A percentile compares a stretch with the other conserved stretches of the same genome.
phyloP scores from a whole-genome alignment of 306 rosid genomes.

The Citrullus mucosospermus region DNA sequence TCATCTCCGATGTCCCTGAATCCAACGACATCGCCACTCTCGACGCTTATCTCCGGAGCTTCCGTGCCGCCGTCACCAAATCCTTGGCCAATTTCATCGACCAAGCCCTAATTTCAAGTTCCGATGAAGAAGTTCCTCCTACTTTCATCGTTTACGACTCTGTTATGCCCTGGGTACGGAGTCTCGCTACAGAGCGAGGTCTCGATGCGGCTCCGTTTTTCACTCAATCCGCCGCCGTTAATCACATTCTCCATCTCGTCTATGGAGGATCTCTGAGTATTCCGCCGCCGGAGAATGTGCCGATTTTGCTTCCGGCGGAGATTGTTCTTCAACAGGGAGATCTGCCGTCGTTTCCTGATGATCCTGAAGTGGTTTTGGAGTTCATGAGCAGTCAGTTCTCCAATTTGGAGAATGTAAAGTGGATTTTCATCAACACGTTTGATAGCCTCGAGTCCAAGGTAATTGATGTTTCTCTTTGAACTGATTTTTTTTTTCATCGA shows the following conservation, averaged over 20 bases:
- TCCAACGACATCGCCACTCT: not conserved
- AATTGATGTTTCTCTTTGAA: not conserved
- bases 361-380: not conserved
- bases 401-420: slow-evolving; percentile 4
- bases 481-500: not conserved
- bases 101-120: not conserved
- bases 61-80: not conserved
- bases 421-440: slow-evolving; percentile 12
- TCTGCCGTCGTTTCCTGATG: slow-evolving; percentile 8
- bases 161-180: not conserved
- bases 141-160: not conserved
- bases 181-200: not conserved
- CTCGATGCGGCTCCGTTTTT: slow-evolving; percentile 3
- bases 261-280: not conserved
- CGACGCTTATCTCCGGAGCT: not conserved
- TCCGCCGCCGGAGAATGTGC: not conserved
- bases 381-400: not conserved
- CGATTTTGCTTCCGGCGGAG: not conserved
- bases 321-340: not conserved
- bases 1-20: not conserved
- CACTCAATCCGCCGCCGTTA: not conserved
- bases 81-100: not conserved
- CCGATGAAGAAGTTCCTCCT: not conserved
- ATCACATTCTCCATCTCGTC: not conserved
- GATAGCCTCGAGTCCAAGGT: slow-evolving; percentile 14